Conservation (phyloP, 768 basidiomycete species). For the Dentipellis fragilis region DNA sequence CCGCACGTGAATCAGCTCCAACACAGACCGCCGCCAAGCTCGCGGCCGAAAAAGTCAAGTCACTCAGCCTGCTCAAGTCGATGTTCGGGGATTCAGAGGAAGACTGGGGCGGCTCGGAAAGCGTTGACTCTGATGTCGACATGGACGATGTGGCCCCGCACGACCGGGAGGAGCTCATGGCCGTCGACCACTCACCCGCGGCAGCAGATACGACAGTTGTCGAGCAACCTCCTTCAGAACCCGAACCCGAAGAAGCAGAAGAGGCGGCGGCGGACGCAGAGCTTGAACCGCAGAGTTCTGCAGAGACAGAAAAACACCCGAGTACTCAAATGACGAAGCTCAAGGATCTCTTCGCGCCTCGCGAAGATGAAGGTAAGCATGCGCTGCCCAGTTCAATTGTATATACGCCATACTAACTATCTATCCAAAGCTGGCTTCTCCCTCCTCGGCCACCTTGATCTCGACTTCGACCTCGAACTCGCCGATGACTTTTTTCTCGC, state of each 20-base stretch:
- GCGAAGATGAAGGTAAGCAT: slow-evolving; percentile 50
- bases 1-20: no score
- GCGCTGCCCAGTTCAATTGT: not conserved
- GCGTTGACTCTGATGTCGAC: slow-evolving; percentile 32
- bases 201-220: not conserved
- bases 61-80: slow-evolving; percentile 38
- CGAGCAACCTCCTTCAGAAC: not conserved
- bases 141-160: slow-evolving; percentile 21
- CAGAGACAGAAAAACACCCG: not conserved
- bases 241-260: no score
- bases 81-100: slow-evolving; percentile 39
- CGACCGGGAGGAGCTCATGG: slow-evolving; percentile 19
- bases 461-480: slow-evolving; percentile 38
- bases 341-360: slow-evolving; percentile 67
- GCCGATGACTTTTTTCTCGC: slow-evolving; percentile 10
- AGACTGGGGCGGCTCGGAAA: slow-evolving; percentile 43
- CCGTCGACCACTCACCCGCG: slow-evolving; percentile 9
- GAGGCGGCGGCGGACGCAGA: not conserved
- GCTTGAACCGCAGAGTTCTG: not conserved
- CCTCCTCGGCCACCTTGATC: slow-evolving; percentile 61
- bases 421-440: slow-evolving; percentile 51
- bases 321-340: slow-evolving; percentile 27
- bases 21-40: slow-evolving; percentile 20
- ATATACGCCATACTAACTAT: not conserved
- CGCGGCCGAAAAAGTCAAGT: slow-evolving; percentile 31